Conservation (phyloP, 1,284 basidiomycete genomes). For the Farysia itapuensis region DNA sequence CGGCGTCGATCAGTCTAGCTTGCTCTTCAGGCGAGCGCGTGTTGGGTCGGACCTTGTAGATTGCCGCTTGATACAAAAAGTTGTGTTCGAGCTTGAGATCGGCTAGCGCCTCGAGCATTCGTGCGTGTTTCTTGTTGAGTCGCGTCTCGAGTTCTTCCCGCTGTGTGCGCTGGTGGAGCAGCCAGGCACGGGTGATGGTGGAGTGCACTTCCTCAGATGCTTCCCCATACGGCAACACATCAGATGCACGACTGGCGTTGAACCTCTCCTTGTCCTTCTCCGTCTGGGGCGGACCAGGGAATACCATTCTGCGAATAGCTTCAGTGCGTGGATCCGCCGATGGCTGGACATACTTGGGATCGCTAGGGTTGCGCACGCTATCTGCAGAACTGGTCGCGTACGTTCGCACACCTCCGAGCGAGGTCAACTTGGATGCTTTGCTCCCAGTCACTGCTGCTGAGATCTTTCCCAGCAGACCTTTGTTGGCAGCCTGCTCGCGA, state of each 20-base stretch:
- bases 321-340: constrained; percentile 46
- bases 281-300: constrained; percentile 30
- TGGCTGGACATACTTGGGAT: constrained; percentile 51
- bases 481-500: constrained; percentile 38
- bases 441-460: constrained; percentile 15
- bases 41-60: constrained; percentile 47
- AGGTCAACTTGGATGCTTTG: constrained; percentile 13
- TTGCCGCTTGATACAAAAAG: constrained; percentile 41
- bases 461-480: constrained; percentile 1
- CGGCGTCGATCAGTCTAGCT: constrained; percentile 38
- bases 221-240: constrained; percentile 28
- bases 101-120: constrained; percentile 44
- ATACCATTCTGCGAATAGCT: constrained; percentile 50
- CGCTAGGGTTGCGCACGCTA: constrained; percentile 42
- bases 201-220: constrained; percentile 74
- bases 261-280: constrained; percentile 19
- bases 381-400: constrained; percentile 41
- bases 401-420: constrained; percentile 29
- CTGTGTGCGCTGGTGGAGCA: constrained; percentile 74
- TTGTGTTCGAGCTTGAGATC: constrained; percentile 31
- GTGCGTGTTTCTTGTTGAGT: constrained; percentile 39
- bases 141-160: constrained; percentile 63
- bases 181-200: constrained; percentile 89
- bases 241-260: constrained; percentile 17
- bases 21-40: constrained; percentile 51